phyloP scores from a whole-genome alignment of 441 rosid species.

The Theobroma grandiflorum region DNA sequence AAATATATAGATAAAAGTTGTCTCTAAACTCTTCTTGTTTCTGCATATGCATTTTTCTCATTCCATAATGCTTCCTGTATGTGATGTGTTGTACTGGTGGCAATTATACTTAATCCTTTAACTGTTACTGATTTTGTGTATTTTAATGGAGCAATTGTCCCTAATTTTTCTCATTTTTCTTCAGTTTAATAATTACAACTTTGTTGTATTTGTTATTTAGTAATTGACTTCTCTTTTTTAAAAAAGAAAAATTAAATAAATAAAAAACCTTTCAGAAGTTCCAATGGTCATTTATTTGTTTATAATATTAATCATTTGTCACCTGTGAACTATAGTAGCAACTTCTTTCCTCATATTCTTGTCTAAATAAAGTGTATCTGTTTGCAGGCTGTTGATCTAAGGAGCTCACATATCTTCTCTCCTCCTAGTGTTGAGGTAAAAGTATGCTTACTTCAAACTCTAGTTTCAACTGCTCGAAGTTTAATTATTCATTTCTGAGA shows the following conservation, averaged over 20 bases:
- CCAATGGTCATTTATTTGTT: conserved; percentile 42
- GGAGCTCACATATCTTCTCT: conserved; percentile 68
- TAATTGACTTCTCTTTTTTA: conserved; percentile 48
- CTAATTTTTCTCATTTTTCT: conserved; percentile 25
- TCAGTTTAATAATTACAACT: conserved; percentile 36
- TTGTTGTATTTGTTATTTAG: conserved; percentile 41
- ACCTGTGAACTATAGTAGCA: conserved; percentile 6
- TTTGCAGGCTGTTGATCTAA: conserved; percentile 83
- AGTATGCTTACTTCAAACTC: conserved; percentile 18
- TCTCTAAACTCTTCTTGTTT: conserved; percentile 1
- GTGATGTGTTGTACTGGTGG: background rate
- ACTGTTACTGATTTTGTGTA: conserved; percentile 24
- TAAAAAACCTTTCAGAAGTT: conserved; percentile 48
- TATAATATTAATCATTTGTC: conserved; percentile 13
- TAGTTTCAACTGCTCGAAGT: background rate
- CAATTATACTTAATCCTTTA: conserved; percentile 13
- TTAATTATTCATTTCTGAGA: conserved; percentile 32
- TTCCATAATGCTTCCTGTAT: conserved; percentile 16
- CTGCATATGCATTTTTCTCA: conserved; percentile 20
- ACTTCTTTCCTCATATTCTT: conserved; percentile 23
- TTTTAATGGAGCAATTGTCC: background rate
- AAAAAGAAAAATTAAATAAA: conserved; percentile 32
- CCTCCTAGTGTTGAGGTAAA: conserved; percentile 64
- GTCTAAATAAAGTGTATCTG: conserved; percentile 37
- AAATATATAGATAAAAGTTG: background rate